Base-by-base conservation (phyloP, 495 filamentous ascomycete genomes). In the Penicillium odoratum region DNA sequence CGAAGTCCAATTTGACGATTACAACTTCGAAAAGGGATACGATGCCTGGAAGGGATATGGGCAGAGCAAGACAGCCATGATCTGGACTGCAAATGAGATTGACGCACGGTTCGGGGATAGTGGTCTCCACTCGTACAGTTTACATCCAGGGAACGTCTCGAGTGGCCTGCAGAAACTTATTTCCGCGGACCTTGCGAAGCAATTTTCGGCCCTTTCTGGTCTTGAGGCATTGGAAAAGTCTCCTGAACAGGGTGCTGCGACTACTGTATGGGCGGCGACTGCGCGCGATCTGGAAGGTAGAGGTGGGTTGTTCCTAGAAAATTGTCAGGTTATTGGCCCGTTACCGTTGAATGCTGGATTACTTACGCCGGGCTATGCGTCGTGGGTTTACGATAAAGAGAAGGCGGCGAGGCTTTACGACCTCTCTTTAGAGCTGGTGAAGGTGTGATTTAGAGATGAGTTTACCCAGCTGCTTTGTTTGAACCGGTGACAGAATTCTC, bases 261-360 rank as follows among this genome's bases (percentile, higher is more conserved):
- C 80, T 0, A 78, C 69, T 45, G 72, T 73, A 62, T 70, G 64
- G 47, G 82, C 68, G 18, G 74, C 68, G 53, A 72, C 71, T 51
- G 72, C 59, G 9, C 72, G 59, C 44, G 68, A 76, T 48, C 65
- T 57, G 59, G 66, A 70, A 49, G 60, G 55, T 4, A 66, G 71
- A 28, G 77, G 78, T 55, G 75, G 80, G 1, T 68, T 71, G 43
- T 77, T 79, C 64, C 63, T 78, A 38, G 72, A 70, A 46, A 69
- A 75, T 53, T 56, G 51, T 33, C 31, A 33, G 10, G 31, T 33
- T 33, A 33, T 33, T 10, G 31, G 31, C 7, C 31, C 31, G 10
- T 33, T 33, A 10, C 7, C 7, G 31, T 7, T 8, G 3, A 5
- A 10, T 33, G 31, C 7, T 33, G 31, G 31, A 10, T 5, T 33